Base-by-base conservation (phyloP, 345 rosid genomes). In the Stellera chamaejasme region DNA sequence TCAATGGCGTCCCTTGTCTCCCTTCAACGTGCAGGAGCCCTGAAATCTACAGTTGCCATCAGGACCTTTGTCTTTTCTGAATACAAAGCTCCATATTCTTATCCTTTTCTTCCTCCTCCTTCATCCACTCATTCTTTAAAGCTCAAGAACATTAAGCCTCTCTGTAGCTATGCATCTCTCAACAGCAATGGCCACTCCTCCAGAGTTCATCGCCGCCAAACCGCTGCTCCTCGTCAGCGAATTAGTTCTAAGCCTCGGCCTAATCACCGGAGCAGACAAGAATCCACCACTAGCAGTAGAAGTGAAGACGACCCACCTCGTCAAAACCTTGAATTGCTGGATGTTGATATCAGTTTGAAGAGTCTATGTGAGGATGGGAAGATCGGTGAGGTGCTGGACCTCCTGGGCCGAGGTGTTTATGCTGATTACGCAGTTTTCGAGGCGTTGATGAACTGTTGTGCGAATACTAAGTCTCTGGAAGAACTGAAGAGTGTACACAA, bases 341-440 rank as follows among this genome's bases (percentile, higher is more conserved):
- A 13, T 43, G 27, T 52, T 12, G 45, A 36, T 50, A 54, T 73
- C 49, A 74, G 80, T 66, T 69, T 83, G 58, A 45, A 59, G 60
- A 58, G 66, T 16, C 53, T 80, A 64, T 66, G 80, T 71, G 13
- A 54, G 28, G 80, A 83, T 48, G 85, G 85, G 0, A 79, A 70
- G 66, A 51, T 78, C 23, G 66, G 68, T 47, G 83, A 75, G 53
- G 83, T 64, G 11, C 46, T 72, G 46, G 78, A 60, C 52, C 58
- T 0, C 54, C 46, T 80, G 56, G 58, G 61, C 52, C 67, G 14
- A 3, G 80, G 82, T 10, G 68, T 46, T 19, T 42, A 15, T 19
- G 80, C 75, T 27, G 76, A 68, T 58, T 62, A 51, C 59, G 72
- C 52, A 28, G 78, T 60, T 55, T 73, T 80, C 14, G 27, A n/a